Base-by-base conservation (phyloP, 2,329 filamentous ascomycete species). In the Paecilomyces variotii region DNA sequence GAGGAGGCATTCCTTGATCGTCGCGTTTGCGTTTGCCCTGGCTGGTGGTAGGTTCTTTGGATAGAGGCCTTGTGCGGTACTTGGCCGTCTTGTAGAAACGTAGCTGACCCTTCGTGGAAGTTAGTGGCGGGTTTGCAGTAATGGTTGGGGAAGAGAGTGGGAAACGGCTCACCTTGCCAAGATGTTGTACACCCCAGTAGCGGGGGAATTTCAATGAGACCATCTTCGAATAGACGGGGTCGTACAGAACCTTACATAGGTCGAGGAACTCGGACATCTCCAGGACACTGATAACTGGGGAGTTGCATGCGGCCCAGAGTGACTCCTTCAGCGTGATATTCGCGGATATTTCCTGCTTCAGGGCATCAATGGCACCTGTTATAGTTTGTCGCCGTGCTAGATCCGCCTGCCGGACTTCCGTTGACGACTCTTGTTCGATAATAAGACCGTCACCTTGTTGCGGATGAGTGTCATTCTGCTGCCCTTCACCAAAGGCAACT, bases 181-280 rank as follows among this genome's bases (percentile, higher is more conserved):
- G 61, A 63, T 84, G 74, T 63, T 80, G 71, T 30, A 78, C 78
- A 57, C 73, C 77, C 81, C 82, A 87, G 66, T 83, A 85, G 11
- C 78, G 79, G 27, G 84, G 85, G 58, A 81, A 79, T 60, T 76
- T 78, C 56, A 87, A 65, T 9, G 65, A 72, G n/a, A 85, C 74
- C 24, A 75, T 70, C 28, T 80, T 74, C 24, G 76, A 77, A 19
- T 79, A 79, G n/a, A 76, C 68, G 7, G 82, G 72, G 30, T 82
- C 77, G 63, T 82, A 87, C 14, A 87, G 69, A 59, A 84, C 70
- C 39, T 75, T 74, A 61, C 83, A 85, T 35, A 87, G 75, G 61
- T 86, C 83, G 19, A 82, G 73, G 32, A 87, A 76, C 45, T 83
- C 79, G 5, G 78, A 78, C 53, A 85, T 73, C 64, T 87, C 84